These are phyloP conservation scores for Isoetes taiwanensis DNA, from an alignment of 75 land plant species.

Conservation along the genomic window DNA sequence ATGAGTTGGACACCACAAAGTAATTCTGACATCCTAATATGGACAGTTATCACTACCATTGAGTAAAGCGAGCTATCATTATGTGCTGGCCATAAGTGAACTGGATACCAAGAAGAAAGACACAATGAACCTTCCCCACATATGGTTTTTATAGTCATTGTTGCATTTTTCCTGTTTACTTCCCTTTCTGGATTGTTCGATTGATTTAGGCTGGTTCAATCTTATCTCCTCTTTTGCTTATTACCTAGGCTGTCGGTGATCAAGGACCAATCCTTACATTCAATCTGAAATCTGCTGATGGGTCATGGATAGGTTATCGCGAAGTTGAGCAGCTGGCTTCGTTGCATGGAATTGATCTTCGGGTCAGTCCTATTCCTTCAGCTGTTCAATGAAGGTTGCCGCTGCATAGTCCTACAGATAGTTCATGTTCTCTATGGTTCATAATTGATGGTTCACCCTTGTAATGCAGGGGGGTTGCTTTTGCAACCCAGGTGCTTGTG, in stretches of 20 bases:
- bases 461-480: constrained; percentile 94
- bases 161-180: constrained; percentile 8
- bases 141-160: constrained; percentile 17
- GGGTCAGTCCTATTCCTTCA: constrained; percentile 31
- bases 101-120: no score
- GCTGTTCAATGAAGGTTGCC: background rate
- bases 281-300: constrained; percentile 73
- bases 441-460: background rate
- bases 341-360: constrained; percentile 55
- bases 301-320: constrained; percentile 77
- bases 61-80: no score
- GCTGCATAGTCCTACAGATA: background rate
- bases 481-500: constrained; percentile 97
- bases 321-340: constrained; percentile 94
- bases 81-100: no score
- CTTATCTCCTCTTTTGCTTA: background rate
- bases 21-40: no score
- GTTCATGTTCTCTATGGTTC: background rate
- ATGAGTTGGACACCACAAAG: no score
- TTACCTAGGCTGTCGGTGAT: background rate
- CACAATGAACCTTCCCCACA: background rate
- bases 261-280: constrained; percentile 68
- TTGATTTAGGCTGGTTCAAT: background rate
- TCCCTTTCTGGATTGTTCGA: background rate
- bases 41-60: no score